Conservation (phyloP, 306 rosid genomes). For the Nissolia schottii region DNA sequence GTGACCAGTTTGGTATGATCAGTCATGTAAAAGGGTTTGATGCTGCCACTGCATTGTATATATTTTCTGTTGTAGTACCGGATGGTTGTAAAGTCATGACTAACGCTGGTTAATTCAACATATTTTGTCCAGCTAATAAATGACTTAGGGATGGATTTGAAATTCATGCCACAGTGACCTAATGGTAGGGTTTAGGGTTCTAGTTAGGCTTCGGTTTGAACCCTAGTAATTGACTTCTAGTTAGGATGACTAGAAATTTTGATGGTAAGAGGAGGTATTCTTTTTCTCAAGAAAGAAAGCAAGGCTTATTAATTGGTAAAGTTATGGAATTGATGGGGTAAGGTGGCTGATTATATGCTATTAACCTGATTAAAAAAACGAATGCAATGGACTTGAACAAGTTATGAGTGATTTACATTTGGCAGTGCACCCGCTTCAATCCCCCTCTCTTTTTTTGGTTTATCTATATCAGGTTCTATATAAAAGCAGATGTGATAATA, state of each 20-base stretch:
- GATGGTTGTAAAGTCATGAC: neutral
- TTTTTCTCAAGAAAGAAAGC: too few species aligned
- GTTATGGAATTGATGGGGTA: conserved; percentile 4
- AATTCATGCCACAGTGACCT: conserved; percentile 3
- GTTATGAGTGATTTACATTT: neutral
- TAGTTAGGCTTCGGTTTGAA: conserved; percentile 1
- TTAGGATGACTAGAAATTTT: too few species aligned
- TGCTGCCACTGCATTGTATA: neutral
- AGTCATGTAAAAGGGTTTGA: neutral
- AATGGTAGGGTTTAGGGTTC: conserved; percentile 1
- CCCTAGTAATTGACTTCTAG: conserved; percentile 4
- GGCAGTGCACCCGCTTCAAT: conserved; percentile 9
- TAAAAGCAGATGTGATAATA: conserved; percentile 90
- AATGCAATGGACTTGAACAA: neutral
- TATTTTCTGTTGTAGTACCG: neutral
- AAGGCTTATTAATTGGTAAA: conserved; percentile 13
- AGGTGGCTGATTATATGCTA: conserved; percentile 6
- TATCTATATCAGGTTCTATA: conserved; percentile 64
- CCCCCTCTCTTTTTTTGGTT: neutral
- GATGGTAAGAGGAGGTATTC: too few species aligned
- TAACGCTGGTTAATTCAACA: neutral
- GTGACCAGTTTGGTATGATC: conserved; percentile 4
- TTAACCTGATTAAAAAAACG: conserved; percentile 12
- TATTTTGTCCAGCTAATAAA: conserved; percentile 3
- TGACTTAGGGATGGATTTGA: neutral